These are phyloP conservation scores for Candida awuae DNA, from an alignment of 805 yeast genomes.

Conservation along the genomic window DNA sequence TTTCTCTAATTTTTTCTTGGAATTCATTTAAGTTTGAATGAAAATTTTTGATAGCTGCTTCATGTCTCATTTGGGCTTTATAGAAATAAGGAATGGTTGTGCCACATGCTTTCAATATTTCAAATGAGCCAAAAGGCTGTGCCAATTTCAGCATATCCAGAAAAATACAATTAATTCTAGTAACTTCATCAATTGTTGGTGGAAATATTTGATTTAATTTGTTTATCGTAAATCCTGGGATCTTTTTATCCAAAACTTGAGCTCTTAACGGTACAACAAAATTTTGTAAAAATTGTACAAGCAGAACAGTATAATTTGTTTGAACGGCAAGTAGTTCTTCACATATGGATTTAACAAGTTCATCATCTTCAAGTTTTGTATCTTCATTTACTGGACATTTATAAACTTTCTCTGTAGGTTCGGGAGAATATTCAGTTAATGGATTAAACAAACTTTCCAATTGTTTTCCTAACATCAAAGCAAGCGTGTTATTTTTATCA, in stretches of 20 bases:
- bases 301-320: slow-evolving; percentile 59
- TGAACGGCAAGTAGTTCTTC: slow-evolving; percentile 65
- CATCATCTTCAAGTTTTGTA: slow-evolving; percentile 15
- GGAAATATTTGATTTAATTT: slow-evolving; percentile 78
- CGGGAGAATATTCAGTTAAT: slow-evolving; percentile 84
- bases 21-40: slow-evolving; percentile 37
- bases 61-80: slow-evolving; percentile 88
- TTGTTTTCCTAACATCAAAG: slow-evolving; percentile 73
- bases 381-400: slow-evolving; percentile 39
- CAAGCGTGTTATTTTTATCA: slow-evolving; percentile 68
- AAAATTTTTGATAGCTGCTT: slow-evolving; percentile 77
- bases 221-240: slow-evolving; percentile 48
- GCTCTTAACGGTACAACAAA: slow-evolving; percentile 74
- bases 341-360: slow-evolving; percentile 44
- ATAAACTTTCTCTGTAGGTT: slow-evolving; percentile 66
- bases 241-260: slow-evolving; percentile 48
- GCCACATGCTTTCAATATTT: slow-evolving; percentile 73
- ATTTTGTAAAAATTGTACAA: slow-evolving; percentile 70
- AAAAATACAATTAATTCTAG: slow-evolving; percentile 79
- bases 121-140: slow-evolving; percentile 59
- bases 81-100: slow-evolving; percentile 82
- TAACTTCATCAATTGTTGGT: slow-evolving; percentile 91
- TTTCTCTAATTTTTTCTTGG: slow-evolving; percentile 28
- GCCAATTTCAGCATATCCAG: slow-evolving; percentile 69
- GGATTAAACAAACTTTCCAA: slow-evolving; percentile 87